Evolutionary conservation across 108 stramenopile species (phyloP).

Genomic region (Cyclotella atomus): DNA sequence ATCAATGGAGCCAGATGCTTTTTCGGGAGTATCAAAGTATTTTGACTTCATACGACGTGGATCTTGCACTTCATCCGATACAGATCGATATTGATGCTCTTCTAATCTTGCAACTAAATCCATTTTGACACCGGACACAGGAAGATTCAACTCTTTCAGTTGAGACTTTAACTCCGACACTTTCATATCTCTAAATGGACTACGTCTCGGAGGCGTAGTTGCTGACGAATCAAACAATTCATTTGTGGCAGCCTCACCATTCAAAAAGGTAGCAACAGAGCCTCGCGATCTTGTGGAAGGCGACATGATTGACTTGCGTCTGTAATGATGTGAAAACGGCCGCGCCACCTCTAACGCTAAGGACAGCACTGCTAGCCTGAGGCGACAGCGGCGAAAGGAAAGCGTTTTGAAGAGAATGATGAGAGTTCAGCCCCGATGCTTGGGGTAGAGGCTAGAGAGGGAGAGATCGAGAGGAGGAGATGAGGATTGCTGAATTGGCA

Average conservation of each 20-base stretch:
- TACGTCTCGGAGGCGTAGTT: neutral
- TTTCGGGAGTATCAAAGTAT: slow-evolving; percentile 19
- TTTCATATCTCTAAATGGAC: slow-evolving; percentile 27
- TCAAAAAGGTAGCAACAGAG: slow-evolving; percentile 1
- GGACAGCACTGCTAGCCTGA: slow-evolving; percentile 10
- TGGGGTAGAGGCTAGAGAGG: too few species aligned
- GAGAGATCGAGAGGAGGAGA: too few species aligned
- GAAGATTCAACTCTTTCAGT: slow-evolving; percentile 23
- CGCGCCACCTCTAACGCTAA: slow-evolving; percentile 16
- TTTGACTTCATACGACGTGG: slow-evolving; percentile 23
- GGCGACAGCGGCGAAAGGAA: slow-evolving; percentile 4
- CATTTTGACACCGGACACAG: slow-evolving; percentile 32
- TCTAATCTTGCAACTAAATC: slow-evolving; percentile 33
- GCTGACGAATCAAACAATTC: neutral
- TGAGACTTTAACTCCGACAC: slow-evolving; percentile 29
- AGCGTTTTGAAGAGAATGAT: slow-evolving; percentile 13
- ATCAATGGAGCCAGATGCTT: neutral
- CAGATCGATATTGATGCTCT: slow-evolving; percentile 8
- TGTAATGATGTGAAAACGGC: neutral
- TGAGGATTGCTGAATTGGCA: too few species aligned
- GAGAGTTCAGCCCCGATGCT: neutral
- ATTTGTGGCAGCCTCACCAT: neutral
- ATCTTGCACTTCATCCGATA: neutral
- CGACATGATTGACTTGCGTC: slow-evolving; percentile 21
- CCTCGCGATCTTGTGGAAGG: slow-evolving; percentile 33